Evolutionary conservation across 352 stramenopile species (phyloP).

Genomic region (Globisporangium paddicum): DNA sequence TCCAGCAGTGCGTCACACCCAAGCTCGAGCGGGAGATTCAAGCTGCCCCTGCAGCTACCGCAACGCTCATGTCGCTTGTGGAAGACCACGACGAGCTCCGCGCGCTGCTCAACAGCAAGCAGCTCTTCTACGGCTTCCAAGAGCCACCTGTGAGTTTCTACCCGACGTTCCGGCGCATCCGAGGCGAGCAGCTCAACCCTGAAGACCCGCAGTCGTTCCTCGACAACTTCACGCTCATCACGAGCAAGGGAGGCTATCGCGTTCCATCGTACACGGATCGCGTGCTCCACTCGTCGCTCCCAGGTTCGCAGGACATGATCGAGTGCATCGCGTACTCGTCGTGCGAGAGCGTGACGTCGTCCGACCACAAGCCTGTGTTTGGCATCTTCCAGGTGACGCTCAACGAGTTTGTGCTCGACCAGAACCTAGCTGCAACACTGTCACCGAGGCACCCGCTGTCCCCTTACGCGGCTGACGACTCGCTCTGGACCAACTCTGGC

Average conservation of each 20-base stretch:
- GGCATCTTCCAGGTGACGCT: slow-evolving; percentile 55
- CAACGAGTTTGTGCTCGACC: slow-evolving; percentile 11
- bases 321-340: slow-evolving; percentile 71
- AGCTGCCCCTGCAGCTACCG: neutral
- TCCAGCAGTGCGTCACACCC: slow-evolving; percentile 44
- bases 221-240: slow-evolving; percentile 63
- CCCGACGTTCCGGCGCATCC: slow-evolving; percentile 74
- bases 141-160: slow-evolving; percentile 70
- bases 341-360: slow-evolving; percentile 66
- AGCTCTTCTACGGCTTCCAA: slow-evolving; percentile 78
- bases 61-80: slow-evolving; percentile 31
- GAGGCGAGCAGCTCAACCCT: slow-evolving; percentile 36
- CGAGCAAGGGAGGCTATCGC: slow-evolving; percentile 52
- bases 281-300: slow-evolving; percentile 77
- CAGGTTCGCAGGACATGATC: slow-evolving; percentile 41
- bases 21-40: slow-evolving; percentile 25
- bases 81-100: slow-evolving; percentile 74
- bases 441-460: slow-evolving; percentile 15
- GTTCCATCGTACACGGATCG: slow-evolving; percentile 90
- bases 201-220: slow-evolving; percentile 28
- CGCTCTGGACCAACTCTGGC: slow-evolving; percentile 38
- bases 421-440: neutral
- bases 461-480: slow-evolving; percentile 6
- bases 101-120: slow-evolving; percentile 45
- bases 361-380: slow-evolving; percentile 83